Percentiles rank a stretch among this genome's conserved stretches.
Conservation (phyloP, 1,139 yeast species). For the Candida sanyaensis region DNA sequence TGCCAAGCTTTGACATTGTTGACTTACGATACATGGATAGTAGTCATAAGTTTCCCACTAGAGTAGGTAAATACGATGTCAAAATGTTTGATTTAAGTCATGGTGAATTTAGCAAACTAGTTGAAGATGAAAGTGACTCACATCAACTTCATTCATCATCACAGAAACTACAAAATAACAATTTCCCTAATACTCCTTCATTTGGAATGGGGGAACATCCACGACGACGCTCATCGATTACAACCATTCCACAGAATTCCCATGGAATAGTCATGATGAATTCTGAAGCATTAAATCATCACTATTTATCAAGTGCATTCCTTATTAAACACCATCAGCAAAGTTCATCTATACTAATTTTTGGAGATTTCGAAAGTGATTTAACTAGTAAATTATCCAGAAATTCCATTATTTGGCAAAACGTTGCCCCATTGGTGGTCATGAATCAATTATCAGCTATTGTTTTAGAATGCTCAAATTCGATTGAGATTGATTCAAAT, state of each 20-base stretch:
- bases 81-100: constrained; percentile 42
- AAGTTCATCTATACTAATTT: constrained; percentile 44
- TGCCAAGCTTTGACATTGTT: constrained; percentile 41
- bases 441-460: constrained; percentile 47
- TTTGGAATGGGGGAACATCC: constrained; percentile 9
- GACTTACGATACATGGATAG: constrained; percentile 22
- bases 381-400: constrained; percentile 38
- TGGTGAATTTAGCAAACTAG: constrained; percentile 26
- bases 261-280: constrained; percentile 7
- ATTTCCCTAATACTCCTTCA: not conserved
- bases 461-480: constrained; percentile 76
- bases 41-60: constrained; percentile 12
- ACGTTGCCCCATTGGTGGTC: constrained; percentile 49
- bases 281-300: constrained; percentile 10
- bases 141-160: not conserved
- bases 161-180: not conserved
- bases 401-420: constrained; percentile 58
- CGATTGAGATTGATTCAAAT: constrained; percentile 43
- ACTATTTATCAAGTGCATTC: constrained; percentile 50
- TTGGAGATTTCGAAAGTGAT: constrained; percentile 86
- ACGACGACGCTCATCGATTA: constrained; percentile 16
- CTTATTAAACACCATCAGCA: constrained; percentile 34
- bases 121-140: not conserved
- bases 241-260: constrained; percentile 13
- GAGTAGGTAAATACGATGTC: constrained; percentile 23